Percentiles rank a stretch among this genome's conserved stretches.
phyloP scores from a whole-genome alignment of 306 rosid species.

The Fragaria iinumae region DNA sequence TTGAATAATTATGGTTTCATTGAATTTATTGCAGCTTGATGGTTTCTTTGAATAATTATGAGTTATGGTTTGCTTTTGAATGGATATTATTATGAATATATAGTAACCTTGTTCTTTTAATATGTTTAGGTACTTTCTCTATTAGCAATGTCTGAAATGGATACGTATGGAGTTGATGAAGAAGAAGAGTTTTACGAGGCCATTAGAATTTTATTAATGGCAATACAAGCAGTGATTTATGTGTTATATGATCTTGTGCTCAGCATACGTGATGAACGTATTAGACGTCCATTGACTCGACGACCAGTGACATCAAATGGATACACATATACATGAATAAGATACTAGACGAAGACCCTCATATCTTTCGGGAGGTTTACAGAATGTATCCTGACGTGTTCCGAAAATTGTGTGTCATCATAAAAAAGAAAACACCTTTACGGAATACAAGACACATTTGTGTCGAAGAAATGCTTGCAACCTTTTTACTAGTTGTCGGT shows the following conservation, averaged over 20 bases:
- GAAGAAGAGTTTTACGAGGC: background rate
- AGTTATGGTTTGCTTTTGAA: background rate
- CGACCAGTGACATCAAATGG: background rate
- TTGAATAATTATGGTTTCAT: background rate
- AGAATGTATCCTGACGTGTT: background rate
- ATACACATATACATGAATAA: background rate
- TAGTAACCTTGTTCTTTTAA: background rate
- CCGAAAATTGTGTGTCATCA: background rate
- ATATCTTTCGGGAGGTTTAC: no score
- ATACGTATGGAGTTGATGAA: background rate
- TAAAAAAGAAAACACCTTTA: background rate
- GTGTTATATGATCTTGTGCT: background rate
- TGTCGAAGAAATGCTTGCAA: background rate
- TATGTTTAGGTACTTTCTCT: background rate
- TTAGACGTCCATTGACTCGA: background rate
- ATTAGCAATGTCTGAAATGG: background rate
- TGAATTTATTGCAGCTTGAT: background rate
- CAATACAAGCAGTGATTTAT: background rate
- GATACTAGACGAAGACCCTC: background rate
- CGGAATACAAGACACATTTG: background rate
- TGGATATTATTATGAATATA: background rate
- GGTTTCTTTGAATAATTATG: background rate
- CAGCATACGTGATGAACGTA: background rate
- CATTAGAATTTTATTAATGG: background rate
- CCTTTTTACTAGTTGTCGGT: background rate